These are phyloP conservation scores for Paecilomyces fulvus DNA, from an alignment of 2,329 filamentous ascomycete genomes.

Conservation along the genomic window DNA sequence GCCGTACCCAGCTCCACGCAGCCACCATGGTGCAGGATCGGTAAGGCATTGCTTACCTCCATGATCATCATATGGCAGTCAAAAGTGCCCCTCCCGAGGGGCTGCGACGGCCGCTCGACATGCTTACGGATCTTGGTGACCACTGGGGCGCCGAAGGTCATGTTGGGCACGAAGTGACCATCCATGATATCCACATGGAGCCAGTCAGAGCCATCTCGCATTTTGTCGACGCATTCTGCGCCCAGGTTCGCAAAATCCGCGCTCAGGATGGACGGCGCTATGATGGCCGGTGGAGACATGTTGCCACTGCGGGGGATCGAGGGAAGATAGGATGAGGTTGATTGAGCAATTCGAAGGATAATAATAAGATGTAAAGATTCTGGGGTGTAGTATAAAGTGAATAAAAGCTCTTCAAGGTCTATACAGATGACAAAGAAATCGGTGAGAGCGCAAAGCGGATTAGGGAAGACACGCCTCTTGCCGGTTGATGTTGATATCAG, in stretches of 20 bases:
- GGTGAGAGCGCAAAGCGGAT: background rate
- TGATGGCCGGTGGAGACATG: conserved; percentile 89
- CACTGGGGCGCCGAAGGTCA: conserved; percentile 91
- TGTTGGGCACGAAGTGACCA: conserved; percentile 96
- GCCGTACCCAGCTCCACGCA: background rate
- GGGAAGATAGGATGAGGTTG: background rate
- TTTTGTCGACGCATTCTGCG: conserved; percentile 76
- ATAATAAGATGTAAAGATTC: background rate
- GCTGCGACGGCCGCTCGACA: conserved; percentile 63
- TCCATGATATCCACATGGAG: conserved; percentile 97
- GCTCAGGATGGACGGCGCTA: conserved; percentile 95
- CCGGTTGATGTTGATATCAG: background rate
- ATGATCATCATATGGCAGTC: conserved; percentile 99
- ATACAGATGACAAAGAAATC: background rate
- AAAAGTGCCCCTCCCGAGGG: conserved; percentile 78
- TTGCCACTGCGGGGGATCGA: conserved; percentile 14
- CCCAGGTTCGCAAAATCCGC: conserved; percentile 90
- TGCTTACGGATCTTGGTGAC: conserved; percentile 88
- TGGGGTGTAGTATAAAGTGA: background rate
- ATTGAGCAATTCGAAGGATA: background rate
- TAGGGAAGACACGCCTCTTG: background rate
- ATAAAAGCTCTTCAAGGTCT: background rate
- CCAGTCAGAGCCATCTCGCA: conserved; percentile 82
- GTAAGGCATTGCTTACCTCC: conserved; percentile 54
- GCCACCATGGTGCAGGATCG: background rate